Evolutionary conservation across 495 filamentous ascomycete species (phyloP).

Genomic region (Penicillium bovifimosum): DNA sequence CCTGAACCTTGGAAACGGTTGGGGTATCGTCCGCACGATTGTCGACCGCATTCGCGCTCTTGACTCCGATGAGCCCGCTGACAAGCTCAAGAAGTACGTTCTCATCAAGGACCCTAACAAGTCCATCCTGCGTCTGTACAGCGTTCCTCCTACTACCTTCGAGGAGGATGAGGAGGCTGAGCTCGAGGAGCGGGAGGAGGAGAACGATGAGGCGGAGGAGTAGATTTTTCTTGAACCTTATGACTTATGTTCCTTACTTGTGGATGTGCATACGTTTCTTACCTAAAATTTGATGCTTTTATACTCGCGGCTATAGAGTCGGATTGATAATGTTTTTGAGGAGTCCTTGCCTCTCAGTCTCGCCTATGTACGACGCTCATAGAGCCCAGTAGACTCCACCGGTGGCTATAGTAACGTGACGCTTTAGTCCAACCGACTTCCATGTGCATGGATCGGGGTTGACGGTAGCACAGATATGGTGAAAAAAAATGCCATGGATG

Average conservation of each 20-base stretch:
- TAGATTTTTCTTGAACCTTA: slow-evolving; percentile 20
- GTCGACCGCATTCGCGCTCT: slow-evolving; percentile 69
- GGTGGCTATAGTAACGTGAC: no score
- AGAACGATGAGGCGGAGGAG: slow-evolving; percentile 29
- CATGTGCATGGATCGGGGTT: no score
- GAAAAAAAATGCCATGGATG: no score
- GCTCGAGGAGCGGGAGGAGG: slow-evolving; percentile 40
- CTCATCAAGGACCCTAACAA: slow-evolving; percentile 91
- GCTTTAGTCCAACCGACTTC: no score
- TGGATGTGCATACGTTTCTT: slow-evolving; percentile 9
- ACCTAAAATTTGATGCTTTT: slow-evolving; percentile 14
- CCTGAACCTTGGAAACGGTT: slow-evolving; percentile 89
- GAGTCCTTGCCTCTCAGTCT: no score
- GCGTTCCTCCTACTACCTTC: slow-evolving; percentile 80
- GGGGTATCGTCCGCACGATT: slow-evolving; percentile 98
- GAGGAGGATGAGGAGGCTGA: slow-evolving; percentile 63
- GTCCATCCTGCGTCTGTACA: slow-evolving; percentile 84
- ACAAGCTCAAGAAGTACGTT: slow-evolving; percentile 58
- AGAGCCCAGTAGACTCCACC: no score
- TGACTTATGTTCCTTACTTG: slow-evolving; percentile 15
- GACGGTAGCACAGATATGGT: no score
- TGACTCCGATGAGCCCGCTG: slow-evolving; percentile 66
- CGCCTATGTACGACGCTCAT: no score
- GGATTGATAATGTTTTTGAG: neutral
- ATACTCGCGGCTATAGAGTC: slow-evolving; percentile 7